Base-by-base conservation (phyloP, 2,329 filamentous ascomycete genomes). In the Tricladium varicosporioides region DNA sequence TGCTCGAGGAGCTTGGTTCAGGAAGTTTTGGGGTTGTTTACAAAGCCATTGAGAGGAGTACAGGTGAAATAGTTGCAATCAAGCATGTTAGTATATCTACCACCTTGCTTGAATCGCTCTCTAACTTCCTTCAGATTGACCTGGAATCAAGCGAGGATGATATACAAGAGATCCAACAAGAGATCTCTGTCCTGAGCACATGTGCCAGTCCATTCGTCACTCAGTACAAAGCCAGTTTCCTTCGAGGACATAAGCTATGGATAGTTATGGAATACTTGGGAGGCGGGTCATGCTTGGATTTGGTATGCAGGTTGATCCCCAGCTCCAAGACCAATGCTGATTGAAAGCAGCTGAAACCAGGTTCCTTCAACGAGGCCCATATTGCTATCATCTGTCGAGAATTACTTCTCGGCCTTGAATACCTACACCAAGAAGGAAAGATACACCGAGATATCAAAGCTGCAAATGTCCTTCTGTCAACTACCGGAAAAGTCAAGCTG, bases 231-330 rank as follows among this genome's bases (percentile, higher is more conserved):
- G 89, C 91, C 18, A 97, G 92, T 70, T 99, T 97, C 73, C 82
- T 97, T n/a, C 86, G 91, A 65, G 94, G 94, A 22, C 89, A 92
- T 72, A 99, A 97, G 76, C 78, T 99, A 78, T 99, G 94, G 94
- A 99, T 99, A 70, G 91, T 97, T 57, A 99, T 99, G 94, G 94
- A 99, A 74, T 99, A 89, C 70, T 78, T 99, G 10, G 94, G 94
- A 5, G 94, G 94, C 62, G 94, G 94, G 43, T 97, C 94, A 15
- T 97, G 94, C 72, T 80, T 97, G 63, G 94, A 99, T 72, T 74
- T 99, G 78, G 90, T 96, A 82, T 67, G 79, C 60, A 16, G 47
- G 44, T 14, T 19, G 13, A 50, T 56, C 33, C 27, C 14, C 11
- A 19, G n/a, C 15, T 33, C 44, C 14, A 16, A 47, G 18, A 31